A percentile compares a stretch with the other conserved stretches of the same genome.
phyloP scores from a whole-genome alignment of 768 basidiomycete genomes.

The Mycena maculata region DNA sequence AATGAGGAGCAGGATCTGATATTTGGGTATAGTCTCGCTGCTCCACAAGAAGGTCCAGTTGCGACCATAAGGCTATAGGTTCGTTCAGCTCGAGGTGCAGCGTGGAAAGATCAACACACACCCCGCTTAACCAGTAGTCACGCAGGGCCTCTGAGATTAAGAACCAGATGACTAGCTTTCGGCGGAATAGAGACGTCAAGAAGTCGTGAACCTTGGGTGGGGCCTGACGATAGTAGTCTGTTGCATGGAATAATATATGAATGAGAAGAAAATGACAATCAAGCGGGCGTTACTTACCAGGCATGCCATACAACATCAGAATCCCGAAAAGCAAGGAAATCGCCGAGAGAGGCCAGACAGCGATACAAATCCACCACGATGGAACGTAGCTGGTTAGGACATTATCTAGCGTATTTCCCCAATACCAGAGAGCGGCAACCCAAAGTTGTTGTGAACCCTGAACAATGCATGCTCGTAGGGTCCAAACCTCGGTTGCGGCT shows the following conservation, averaged over 20 bases:
- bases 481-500: constrained; percentile 96
- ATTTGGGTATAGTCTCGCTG: constrained; percentile 77
- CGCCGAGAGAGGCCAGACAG: constrained; percentile 84
- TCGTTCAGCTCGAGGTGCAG: constrained; percentile 24
- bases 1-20: constrained; percentile 85
- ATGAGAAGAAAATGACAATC: neutral
- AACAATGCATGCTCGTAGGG: constrained; percentile 88
- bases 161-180: constrained; percentile 96
- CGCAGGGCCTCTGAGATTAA: constrained; percentile 90
- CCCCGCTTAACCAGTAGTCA: constrained; percentile 92
- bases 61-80: constrained; percentile 82
- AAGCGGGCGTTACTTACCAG: constrained; percentile 62
- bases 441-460: constrained; percentile 97
- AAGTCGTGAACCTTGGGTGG: constrained; percentile 97
- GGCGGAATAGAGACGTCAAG: constrained; percentile 86
- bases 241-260: neutral
- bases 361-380: constrained; percentile 87
- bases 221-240: constrained; percentile 91
- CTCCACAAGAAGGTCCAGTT: constrained; percentile 97
- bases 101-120: constrained; percentile 52
- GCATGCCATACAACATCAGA: constrained; percentile 87
- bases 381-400: constrained; percentile 61
- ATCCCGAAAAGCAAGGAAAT: constrained; percentile 84
- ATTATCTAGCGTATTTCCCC: constrained; percentile 85
- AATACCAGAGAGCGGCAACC: constrained; percentile 96